phyloP scores from a whole-genome alignment of 257 asterid species.

The Solanum infundibuliforme region DNA sequence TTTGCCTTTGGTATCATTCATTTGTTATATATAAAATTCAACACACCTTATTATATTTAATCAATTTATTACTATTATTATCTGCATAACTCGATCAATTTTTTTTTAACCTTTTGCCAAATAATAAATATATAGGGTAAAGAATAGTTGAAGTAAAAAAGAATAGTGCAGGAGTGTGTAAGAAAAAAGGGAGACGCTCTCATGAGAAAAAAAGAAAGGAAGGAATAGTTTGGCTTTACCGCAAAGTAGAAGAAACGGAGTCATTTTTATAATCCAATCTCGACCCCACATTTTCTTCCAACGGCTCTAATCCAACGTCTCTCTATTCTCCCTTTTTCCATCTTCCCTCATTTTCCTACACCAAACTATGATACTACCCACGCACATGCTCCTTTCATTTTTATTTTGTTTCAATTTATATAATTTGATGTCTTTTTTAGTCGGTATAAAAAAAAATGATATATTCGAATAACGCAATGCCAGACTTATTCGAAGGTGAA shows the following conservation, averaged over 20 bases:
- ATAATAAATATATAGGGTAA: background rate
- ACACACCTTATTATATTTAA: background rate
- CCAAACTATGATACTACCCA: background rate
- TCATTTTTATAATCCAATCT: background rate
- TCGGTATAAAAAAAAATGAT: too few relatives aligned
- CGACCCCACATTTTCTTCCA: conserved; percentile 1
- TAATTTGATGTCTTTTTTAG: too few relatives aligned
- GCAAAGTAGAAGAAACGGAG: background rate
- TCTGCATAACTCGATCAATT: too few relatives aligned
- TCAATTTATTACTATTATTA: too few relatives aligned
- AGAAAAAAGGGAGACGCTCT: background rate
- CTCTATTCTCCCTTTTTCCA: background rate
- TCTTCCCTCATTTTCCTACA: background rate
- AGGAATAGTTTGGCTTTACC: conserved; percentile 7
- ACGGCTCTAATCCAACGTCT: conserved; percentile 14
- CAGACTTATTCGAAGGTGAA: too few relatives aligned
- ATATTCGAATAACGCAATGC: too few relatives aligned
- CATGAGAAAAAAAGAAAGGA: background rate
- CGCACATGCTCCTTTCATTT: background rate
- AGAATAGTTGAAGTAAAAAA: background rate
- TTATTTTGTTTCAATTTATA: too few relatives aligned
- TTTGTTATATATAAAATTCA: too few relatives aligned
- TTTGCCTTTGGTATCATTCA: background rate
- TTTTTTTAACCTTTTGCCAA: background rate
- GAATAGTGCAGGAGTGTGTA: background rate